Conservation (phyloP, 208 protist genomes). For the Trichomonas gallinae region DNA sequence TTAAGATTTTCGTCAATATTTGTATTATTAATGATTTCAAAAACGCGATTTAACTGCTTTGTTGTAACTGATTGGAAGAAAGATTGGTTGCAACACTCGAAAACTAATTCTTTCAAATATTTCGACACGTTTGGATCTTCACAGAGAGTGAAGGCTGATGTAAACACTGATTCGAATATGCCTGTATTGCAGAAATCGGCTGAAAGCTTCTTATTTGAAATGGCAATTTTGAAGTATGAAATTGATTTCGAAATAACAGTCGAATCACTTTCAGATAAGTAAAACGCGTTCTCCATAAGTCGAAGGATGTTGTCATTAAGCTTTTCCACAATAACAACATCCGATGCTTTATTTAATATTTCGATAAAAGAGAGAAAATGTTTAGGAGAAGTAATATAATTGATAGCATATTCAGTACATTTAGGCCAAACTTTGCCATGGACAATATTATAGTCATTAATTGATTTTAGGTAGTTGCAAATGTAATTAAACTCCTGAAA, state of each 20-base stretch:
- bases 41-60: neutral
- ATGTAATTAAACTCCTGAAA: neutral
- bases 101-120: neutral
- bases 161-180: neutral
- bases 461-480: neutral
- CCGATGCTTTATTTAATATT: neutral
- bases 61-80: neutral
- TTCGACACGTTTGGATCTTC: neutral
- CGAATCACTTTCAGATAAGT: neutral
- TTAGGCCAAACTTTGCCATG: neutral
- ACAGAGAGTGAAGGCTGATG: neutral
- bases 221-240: neutral
- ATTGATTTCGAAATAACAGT: neutral
- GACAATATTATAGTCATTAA: neutral
- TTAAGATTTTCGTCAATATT: neutral
- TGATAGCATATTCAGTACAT: neutral
- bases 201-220: neutral
- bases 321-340: neutral
- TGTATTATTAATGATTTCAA: neutral
- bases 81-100: neutral
- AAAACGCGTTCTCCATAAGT: neutral
- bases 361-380: neutral
- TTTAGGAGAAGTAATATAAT: neutral
- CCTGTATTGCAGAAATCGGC: neutral
- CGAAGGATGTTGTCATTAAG: neutral